Conservation (phyloP, 768 basidiomycete species). For the Punctularia strigosozonata region DNA sequence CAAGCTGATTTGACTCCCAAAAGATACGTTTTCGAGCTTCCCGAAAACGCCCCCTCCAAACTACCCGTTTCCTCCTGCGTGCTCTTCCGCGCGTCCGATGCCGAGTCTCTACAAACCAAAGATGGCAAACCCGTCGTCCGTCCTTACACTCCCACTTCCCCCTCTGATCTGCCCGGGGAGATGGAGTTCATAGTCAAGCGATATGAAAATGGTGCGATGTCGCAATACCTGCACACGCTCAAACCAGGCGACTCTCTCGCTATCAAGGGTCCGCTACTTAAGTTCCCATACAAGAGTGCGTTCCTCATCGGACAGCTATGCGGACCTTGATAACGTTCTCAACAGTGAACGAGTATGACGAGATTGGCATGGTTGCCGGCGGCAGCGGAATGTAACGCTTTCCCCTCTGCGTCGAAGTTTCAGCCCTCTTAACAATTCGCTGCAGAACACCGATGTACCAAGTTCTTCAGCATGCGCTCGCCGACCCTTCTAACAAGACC, state of each 20-base stretch:
- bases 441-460: conserved; percentile 76
- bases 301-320: neutral
- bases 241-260: conserved; percentile 74
- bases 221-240: conserved; percentile 70
- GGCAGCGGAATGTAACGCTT: conserved; percentile 73
- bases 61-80: conserved; percentile 74
- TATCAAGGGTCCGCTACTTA: conserved; percentile 86
- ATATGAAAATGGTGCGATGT: conserved; percentile 73
- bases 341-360: conserved; percentile 75
- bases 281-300: conserved; percentile 75
- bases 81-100: conserved; percentile 62
- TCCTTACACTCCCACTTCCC: conserved; percentile 89
- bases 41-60: conserved; percentile 64
- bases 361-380: conserved; percentile 85
- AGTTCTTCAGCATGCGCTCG: conserved; percentile 60
- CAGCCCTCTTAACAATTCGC: conserved; percentile 3
- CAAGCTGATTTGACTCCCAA: conserved; percentile 1
- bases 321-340: neutral
- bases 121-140: conserved; percentile 85
- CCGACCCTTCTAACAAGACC: conserved; percentile 75
- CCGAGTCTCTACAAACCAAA: conserved; percentile 48
- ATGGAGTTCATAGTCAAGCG: conserved; percentile 77
- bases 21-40: conserved; percentile 74
- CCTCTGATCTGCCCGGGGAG: conserved; percentile 63
- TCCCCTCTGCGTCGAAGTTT: neutral